Conservation (phyloP, 352 stramenopile species). For the Globisporangium acanthophoron region DNA sequence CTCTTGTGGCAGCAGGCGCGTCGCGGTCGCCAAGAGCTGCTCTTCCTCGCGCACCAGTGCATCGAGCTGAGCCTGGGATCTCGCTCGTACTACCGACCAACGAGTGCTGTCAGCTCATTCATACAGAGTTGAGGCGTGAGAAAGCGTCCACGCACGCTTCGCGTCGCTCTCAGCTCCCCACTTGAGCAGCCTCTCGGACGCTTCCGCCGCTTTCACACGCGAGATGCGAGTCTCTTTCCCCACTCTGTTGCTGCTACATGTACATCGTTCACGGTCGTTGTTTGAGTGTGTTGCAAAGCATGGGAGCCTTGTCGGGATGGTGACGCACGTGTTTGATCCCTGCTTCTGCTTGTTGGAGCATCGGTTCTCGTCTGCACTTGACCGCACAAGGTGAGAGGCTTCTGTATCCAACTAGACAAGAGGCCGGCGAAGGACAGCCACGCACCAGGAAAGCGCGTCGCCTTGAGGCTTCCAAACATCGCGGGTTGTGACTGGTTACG, state of each 20-base stretch:
- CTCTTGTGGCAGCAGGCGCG: constrained; percentile 13
- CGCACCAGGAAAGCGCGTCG: constrained; percentile 10
- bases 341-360: background rate
- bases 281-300: no score
- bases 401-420: background rate
- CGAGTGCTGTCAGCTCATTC: background rate
- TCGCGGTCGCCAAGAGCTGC: constrained; percentile 12
- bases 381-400: background rate
- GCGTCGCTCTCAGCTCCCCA: constrained; percentile 8
- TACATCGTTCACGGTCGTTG: no score
- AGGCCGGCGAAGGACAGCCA: background rate
- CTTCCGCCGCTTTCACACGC: background rate
- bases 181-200: constrained; percentile 5
- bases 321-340: background rate
- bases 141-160: constrained; percentile 2
- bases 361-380: constrained; percentile 10
- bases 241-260: no score
- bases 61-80: constrained; percentile 14
- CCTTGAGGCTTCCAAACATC: constrained; percentile 12
- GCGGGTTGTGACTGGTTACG: background rate
- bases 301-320: no score
- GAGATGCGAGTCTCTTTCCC: background rate
- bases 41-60: constrained; percentile 21
- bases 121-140: no score
- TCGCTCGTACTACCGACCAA: constrained; percentile 11